phyloP scores from a whole-genome alignment of 768 basidiomycete genomes.

The Lepiota venenata region DNA sequence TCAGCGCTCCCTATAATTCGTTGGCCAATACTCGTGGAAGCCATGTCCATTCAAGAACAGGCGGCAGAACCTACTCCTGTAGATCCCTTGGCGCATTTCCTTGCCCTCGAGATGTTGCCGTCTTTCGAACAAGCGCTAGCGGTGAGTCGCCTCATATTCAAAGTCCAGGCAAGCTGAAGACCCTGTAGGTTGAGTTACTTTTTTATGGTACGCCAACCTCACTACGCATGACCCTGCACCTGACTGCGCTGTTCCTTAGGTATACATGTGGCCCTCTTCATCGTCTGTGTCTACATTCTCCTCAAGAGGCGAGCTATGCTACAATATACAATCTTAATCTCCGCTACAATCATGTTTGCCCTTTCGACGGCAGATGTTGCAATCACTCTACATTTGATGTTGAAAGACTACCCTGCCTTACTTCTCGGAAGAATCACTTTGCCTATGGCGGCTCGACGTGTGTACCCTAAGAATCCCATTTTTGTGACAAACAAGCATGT shows the following conservation, averaged over 20 bases:
- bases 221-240: no score
- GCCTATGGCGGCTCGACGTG: background rate
- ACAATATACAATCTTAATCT: slow-evolving; percentile 10
- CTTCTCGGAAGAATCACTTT: background rate
- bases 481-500: slow-evolving; percentile 13
- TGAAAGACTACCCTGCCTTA: background rate
- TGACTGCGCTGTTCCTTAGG: slow-evolving; percentile 16
- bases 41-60: no score
- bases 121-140: no score
- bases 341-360: slow-evolving; percentile 11
- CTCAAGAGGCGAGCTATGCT: slow-evolving; percentile 4
- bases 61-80: no score
- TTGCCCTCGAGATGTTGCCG: no score
- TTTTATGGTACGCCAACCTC: no score
- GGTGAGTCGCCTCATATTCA: no score
- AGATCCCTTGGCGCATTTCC: no score
- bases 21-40: no score
- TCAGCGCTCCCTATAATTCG: no score
- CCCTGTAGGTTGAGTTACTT: no score
- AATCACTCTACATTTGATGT: background rate
- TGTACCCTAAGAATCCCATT: slow-evolving; percentile 9
- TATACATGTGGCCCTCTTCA: slow-evolving; percentile 27
- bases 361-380: slow-evolving; percentile 11
- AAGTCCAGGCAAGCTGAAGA: no score
- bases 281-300: slow-evolving; percentile 20